Conservation (phyloP, 768 basidiomycete species). For the Tylopilus rubrobrunneus region DNA sequence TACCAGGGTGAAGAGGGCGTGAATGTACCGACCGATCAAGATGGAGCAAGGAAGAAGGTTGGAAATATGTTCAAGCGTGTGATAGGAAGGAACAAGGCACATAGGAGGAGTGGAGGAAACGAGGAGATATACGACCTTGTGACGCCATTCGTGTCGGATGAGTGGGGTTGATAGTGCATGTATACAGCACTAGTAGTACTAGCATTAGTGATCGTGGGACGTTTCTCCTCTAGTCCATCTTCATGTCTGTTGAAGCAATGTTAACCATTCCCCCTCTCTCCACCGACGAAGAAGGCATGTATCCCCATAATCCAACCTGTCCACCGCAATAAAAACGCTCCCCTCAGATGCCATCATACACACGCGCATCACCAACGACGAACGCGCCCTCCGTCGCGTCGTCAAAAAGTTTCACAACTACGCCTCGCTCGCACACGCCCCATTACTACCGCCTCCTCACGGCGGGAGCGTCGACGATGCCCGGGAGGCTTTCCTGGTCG, state of each 20-base stretch:
- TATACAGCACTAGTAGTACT: too few relatives aligned
- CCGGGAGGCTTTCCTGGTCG: conserved; percentile 73
- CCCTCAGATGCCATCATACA: conserved; percentile 71
- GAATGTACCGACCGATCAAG: conserved; percentile 26
- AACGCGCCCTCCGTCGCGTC: conserved; percentile 71
- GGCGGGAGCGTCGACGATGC: conserved; percentile 56
- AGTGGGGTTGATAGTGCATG: conserved; percentile 48
- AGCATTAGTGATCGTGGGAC: background rate
- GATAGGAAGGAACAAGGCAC: conserved; percentile 47
- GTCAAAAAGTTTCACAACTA: conserved; percentile 82
- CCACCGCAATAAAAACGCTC: conserved; percentile 6
- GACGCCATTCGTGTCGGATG: conserved; percentile 76
- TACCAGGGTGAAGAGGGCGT: conserved; percentile 48
- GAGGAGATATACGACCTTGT: conserved; percentile 80
- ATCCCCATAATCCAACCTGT: conserved; percentile 8
- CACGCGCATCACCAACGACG: conserved; percentile 78
- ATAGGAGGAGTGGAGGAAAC: conserved; percentile 53
- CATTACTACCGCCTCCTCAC: conserved; percentile 33
- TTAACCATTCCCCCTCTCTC: conserved; percentile 43
- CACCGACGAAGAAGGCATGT: conserved; percentile 60
- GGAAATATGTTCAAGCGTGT: conserved; percentile 59
- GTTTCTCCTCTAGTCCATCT: background rate
- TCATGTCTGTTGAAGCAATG: conserved; percentile 8
- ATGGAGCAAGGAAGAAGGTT: conserved; percentile 39
- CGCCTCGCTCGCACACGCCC: conserved; percentile 51